These are phyloP conservation scores for Mycotypha africana DNA, from an alignment of 371 early-diverging fungal species.

Conservation along the genomic window DNA sequence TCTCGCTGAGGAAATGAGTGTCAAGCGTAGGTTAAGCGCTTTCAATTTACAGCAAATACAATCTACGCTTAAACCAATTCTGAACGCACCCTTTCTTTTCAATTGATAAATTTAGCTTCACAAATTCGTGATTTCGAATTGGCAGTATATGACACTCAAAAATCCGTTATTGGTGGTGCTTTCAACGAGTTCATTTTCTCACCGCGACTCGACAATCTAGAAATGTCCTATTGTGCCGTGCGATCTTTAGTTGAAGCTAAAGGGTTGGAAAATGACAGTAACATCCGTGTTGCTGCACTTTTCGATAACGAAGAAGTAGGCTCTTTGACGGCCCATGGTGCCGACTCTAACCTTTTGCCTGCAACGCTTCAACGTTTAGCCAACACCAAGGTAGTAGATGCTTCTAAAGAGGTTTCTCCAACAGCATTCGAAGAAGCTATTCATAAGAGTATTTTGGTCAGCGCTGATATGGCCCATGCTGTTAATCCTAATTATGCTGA, in stretches of 20 bases:
- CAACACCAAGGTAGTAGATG: constrained; percentile 28
- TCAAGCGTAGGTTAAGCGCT: constrained; percentile 45
- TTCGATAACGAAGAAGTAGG: constrained; percentile 99
- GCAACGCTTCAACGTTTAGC: constrained; percentile 61
- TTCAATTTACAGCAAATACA: background rate
- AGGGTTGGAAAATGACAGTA: constrained; percentile 58
- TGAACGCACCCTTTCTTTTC: background rate
- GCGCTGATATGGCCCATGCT: constrained; percentile 93
- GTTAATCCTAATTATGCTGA: constrained; percentile 86
- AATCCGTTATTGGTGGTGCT: constrained; percentile 82
- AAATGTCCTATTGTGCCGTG: constrained; percentile 84
- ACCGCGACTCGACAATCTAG: constrained; percentile 92
- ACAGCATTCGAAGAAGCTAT: constrained; percentile 82
- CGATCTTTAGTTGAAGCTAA: constrained; percentile 54
- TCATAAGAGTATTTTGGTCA: constrained; percentile 78
- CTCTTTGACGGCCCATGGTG: constrained; percentile 93
- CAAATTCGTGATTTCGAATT: constrained; percentile 93
- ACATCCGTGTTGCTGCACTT: constrained; percentile 82
- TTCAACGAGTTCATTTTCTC: constrained; percentile 92
- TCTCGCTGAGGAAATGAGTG: constrained; percentile 69
- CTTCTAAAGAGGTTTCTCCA: constrained; percentile 13
- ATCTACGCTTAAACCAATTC: too few species aligned
- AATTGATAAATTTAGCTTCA: constrained; percentile 30
- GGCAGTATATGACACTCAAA: constrained; percentile 77
- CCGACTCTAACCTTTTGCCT: constrained; percentile 86